Evolutionary conservation across 2,329 filamentous ascomycete genomes (phyloP).

Genomic region (Tolypocladium pustulatum): DNA sequence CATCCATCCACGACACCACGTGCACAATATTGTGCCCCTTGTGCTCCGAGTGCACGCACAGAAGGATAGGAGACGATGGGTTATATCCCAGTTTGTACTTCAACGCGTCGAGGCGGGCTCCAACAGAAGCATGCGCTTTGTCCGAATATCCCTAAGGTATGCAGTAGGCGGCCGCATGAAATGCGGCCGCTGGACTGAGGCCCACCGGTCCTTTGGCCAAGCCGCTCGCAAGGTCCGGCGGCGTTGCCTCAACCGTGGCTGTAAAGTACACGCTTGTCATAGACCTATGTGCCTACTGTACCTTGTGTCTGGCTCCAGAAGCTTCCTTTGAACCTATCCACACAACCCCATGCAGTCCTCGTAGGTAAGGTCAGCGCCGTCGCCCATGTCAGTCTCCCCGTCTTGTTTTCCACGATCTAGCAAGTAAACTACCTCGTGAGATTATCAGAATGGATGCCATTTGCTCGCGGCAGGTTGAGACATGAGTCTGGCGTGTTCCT

Average conservation of each 20-base stretch:
- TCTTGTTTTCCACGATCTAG: neutral
- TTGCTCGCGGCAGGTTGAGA: slow-evolving; percentile 2
- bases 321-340: neutral
- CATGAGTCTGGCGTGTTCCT: slow-evolving; percentile 3
- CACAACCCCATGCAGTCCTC: neutral
- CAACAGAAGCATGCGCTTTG: neutral
- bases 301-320: neutral
- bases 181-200: slow-evolving; percentile 1
- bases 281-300: neutral
- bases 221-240: neutral
- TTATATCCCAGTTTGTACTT: neutral
- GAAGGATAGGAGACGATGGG: neutral
- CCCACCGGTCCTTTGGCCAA: neutral
- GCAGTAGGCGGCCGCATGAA: neutral
- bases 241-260: neutral
- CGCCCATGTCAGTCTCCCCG: neutral
- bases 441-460: too few species aligned
- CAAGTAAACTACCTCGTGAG: neutral
- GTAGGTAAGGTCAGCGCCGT: neutral
- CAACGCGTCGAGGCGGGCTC: neutral
- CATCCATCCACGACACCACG: neutral
- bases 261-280: neutral
- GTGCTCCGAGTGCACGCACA: too few species aligned
- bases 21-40: neutral
- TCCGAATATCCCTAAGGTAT: neutral